Conservation (phyloP, 1,284 basidiomycete species). For the Tilletia horrida region DNA sequence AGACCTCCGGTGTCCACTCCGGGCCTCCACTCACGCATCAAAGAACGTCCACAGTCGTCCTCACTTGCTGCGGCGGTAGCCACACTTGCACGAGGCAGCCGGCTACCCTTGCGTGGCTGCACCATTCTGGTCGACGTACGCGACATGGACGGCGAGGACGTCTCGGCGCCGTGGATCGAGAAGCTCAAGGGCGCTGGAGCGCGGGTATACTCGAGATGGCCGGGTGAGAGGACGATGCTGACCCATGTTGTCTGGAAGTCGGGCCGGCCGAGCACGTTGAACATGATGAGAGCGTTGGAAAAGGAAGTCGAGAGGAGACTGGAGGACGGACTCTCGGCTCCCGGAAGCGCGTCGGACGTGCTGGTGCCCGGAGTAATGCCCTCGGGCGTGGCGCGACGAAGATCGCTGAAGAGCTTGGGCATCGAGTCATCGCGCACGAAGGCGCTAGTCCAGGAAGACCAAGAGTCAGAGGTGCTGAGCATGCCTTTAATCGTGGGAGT, state of each 20-base stretch:
- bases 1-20: conserved; percentile 5
- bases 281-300: conserved; percentile 30
- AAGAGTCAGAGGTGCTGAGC: background rate
- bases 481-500: conserved; percentile 43
- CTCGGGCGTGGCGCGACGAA: background rate
- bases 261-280: conserved; percentile 40
- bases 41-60: conserved; percentile 1
- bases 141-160: conserved; percentile 45
- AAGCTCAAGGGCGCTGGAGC: conserved; percentile 42
- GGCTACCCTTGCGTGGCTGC: conserved; percentile 35
- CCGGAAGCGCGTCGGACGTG: background rate
- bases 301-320: conserved; percentile 28
- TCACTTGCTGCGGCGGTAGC: conserved; percentile 8
- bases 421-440: background rate
- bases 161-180: conserved; percentile 38
- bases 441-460: background rate
- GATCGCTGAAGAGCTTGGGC: background rate
- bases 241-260: conserved; percentile 49
- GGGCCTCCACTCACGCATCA: background rate
- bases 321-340: background rate
- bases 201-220: conserved; percentile 35
- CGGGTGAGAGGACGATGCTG: conserved; percentile 19
- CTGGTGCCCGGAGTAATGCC: background rate
- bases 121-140: conserved; percentile 45
- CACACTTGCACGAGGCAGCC: background rate